Conservation (phyloP, 2,329 filamentous ascomycete genomes). For the Colletotrichum theobromicola region DNA sequence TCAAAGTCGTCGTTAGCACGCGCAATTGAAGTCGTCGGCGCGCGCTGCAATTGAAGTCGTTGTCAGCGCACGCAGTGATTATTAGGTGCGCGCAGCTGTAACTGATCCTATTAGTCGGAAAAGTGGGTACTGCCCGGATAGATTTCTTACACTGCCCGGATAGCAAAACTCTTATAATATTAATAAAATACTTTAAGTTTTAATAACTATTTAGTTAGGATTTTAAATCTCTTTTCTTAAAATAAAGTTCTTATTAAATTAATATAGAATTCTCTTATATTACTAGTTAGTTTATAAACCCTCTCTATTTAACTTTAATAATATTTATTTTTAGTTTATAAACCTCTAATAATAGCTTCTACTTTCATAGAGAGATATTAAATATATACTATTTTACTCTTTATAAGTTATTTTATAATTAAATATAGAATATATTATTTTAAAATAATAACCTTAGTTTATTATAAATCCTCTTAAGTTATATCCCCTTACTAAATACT, state of each 20-base stretch:
- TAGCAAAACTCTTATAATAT: no score
- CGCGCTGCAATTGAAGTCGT: no score
- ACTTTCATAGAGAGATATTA: background rate
- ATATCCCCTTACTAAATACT: background rate
- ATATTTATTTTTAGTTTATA: background rate
- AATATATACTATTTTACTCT: background rate
- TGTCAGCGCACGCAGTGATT: no score
- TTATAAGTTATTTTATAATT: background rate
- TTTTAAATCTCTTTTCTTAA: background rate
- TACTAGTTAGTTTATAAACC: no score
- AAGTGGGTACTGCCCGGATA: no score
- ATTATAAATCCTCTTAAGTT: background rate
- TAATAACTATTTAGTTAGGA: no score
- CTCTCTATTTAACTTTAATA: background rate
- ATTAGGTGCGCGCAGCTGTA: no score
- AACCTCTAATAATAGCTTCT: background rate
- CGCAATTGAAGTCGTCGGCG: no score
- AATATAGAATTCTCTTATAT: background rate
- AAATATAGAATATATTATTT: conserved; percentile 21
- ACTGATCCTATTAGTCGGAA: no score
- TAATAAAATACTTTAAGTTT: background rate
- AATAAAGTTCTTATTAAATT: background rate
- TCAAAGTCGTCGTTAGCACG: no score
- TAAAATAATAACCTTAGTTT: background rate
- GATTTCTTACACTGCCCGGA: no score